Base-by-base conservation (phyloP, 2,329 filamentous ascomycete species). In the Alternaria gaisen region DNA sequence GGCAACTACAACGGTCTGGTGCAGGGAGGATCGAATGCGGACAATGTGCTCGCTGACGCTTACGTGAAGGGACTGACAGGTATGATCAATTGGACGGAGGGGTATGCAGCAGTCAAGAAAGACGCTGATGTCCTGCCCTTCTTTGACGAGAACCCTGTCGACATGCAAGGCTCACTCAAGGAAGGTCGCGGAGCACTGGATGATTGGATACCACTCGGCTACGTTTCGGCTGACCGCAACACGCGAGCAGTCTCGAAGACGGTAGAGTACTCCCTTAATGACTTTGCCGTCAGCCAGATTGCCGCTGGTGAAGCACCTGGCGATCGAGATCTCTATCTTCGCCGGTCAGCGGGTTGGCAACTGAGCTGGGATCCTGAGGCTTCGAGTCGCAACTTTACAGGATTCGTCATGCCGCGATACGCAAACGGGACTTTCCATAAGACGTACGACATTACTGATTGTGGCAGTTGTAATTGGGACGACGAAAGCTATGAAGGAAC, bases 41-140 rank as follows among this genome's bases (percentile, higher is more conserved):
- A 78, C 28, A 78, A 78, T 28, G 73, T 92, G 0, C 80, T 92
- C 3, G 88, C 86, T 0, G 90, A 93, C 69, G 87, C 87, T 0
- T 91, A 85, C 59, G 64, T 91, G 18, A 93, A 93, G 69, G 88
- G 88, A 1, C 78, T 92, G 3, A 79, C 77, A 8, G 75, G 75
- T 1, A 85, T 83, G 3, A 86, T 93, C n/a, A 86, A 91, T 73
- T 94, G 91, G 91, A 79, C 83, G 0, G 86, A 85, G 11, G 91
- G 88, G 0, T 93, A 91, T 63, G 85, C 87, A 51, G 91, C 91
- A 0, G 86, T 94, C 0, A 83, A 91, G 18, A 90, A 90, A 64
- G 89, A 93, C 62, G 90, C 90, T 3, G 90, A 92, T 67, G 83
- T 87, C 2, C 26, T 75, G 0, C 76, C 76, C 0, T 77, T 71